A percentile compares a stretch with the other conserved stretches of the same genome.
These are phyloP conservation scores for Phyllachora maydis DNA, from an alignment of 2,329 filamentous ascomycete species.

Conservation along the genomic window DNA sequence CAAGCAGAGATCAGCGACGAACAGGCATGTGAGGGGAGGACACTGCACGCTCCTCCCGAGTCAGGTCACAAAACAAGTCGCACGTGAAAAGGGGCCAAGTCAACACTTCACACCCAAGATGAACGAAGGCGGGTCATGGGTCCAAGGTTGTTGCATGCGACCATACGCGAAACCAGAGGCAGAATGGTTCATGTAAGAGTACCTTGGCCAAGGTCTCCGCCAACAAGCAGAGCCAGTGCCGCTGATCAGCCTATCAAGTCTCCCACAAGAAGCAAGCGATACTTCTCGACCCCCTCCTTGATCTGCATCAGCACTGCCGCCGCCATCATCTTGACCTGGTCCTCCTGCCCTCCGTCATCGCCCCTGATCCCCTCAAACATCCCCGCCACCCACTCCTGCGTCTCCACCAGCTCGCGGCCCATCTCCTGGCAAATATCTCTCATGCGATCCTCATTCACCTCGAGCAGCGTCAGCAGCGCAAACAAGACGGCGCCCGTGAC, in stretches of 20 bases:
- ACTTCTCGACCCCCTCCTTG: conserved; percentile 64
- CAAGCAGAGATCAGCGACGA: too few species aligned
- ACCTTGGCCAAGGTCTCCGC: too few species aligned
- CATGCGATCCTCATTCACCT: conserved; percentile 58
- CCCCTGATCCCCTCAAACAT: conserved; percentile 46
- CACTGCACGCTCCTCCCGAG: too few species aligned
- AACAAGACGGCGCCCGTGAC: conserved; percentile 62
- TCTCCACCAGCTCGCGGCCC: conserved; percentile 62
- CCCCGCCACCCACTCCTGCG: conserved; percentile 62
- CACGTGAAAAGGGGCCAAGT: too few species aligned
- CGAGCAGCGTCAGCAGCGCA: conserved; percentile 57
- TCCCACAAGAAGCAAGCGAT: conserved; percentile 58
- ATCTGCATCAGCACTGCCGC: conserved; percentile 60
- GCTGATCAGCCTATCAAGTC: conserved; percentile 33
- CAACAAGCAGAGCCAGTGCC: background rate
- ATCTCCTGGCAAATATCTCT: conserved; percentile 52
- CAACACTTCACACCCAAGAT: too few species aligned
- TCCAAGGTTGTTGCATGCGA: too few species aligned
- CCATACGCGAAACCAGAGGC: too few species aligned
- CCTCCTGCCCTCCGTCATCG: conserved; percentile 43
- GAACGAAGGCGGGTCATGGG: too few species aligned
- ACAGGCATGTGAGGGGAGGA: too few species aligned
- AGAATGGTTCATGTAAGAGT: too few species aligned
- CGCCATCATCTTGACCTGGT: conserved; percentile 57
- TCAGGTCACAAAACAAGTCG: too few species aligned